Evolutionary conservation across 2,329 filamentous ascomycete species (phyloP), one percentile per base, ranked within the genome.

Genomic region (Alternaria sp.): DNA sequence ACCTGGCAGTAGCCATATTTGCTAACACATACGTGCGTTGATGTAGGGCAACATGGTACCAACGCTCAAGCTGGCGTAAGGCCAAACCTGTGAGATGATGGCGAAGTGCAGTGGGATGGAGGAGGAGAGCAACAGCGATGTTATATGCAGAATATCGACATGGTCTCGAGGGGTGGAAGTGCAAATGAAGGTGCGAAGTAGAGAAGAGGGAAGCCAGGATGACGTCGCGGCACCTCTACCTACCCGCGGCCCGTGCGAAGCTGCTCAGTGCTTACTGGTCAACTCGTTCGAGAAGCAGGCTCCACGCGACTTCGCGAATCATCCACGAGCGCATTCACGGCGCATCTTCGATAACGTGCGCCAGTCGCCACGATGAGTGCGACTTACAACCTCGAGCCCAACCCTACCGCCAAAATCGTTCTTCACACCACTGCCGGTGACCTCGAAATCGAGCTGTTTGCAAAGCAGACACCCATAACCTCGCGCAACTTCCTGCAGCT

Each of bases 401-500:
- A 94, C 73, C 92, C 95, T 44, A 97, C 94, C 57, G 95, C 91
- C 23, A 97, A 95, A 66, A 92, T 91, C 56, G 88, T 97, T 66
- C 84, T 99, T 40, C 90, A 96, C 78, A 99, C 95, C 9, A 96
- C 92, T 6, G 83, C 89, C 44, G 95, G 95, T 78, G 93, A 97
- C 72, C 85, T 99, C 57, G 89, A 91, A 36, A 86, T 99, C 78
- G 92, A 97, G 78, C 88, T 99, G 56, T 99, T 97, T 82, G 93
- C 93, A 17, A 95, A 95, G 74, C 95, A 99, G 79, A 90, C 92
- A 0, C 95, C 95, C 8, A 84, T 97, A 62, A 90, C 95, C 26
- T 93, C 90, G 74, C 92, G 94, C 68, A 98, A 97, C 81, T 99
- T 99, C 79, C 85, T 99, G 36, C 95, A 99, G 78, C 90, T 93